phyloP scores from a whole-genome alignment of 2,329 filamentous ascomycete species.

The Aspergillus aculeatinus region DNA sequence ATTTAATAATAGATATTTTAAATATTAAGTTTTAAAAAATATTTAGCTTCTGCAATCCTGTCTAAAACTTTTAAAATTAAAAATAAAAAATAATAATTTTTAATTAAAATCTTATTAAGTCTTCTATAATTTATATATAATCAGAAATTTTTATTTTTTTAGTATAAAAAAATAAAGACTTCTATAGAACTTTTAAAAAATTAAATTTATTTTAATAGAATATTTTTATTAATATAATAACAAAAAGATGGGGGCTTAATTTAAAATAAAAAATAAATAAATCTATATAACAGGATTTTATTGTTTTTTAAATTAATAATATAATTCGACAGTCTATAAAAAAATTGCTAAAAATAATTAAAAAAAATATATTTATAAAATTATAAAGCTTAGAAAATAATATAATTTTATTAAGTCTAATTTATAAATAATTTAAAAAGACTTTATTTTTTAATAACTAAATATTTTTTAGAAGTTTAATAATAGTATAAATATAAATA shows the following conservation, averaged over 20 bases:
- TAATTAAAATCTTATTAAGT: background rate
- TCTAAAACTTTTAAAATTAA: background rate
- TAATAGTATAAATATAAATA: background rate
- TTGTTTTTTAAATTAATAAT: background rate
- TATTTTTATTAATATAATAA: slow-evolving; percentile 2
- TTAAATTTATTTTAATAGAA: background rate
- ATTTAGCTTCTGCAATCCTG: background rate
- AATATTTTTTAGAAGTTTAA: background rate
- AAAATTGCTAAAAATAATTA: background rate
- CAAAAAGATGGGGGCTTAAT: background rate
- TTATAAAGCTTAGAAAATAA: background rate
- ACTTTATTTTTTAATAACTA: background rate
- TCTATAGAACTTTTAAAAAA: background rate
- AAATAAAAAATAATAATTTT: background rate
- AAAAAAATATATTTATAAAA: background rate
- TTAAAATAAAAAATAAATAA: background rate
- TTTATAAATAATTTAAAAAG: background rate
- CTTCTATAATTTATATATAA: background rate
- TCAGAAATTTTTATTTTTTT: slow-evolving; percentile 1
- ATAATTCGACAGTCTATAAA: background rate
- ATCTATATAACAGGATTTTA: background rate
- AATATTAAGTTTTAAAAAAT: background rate
- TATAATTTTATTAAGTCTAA: background rate
- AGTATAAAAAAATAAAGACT: background rate
- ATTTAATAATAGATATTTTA: background rate